Base-by-base conservation (phyloP, 108 stramenopile species). In the Thalassiosira profunda region DNA sequence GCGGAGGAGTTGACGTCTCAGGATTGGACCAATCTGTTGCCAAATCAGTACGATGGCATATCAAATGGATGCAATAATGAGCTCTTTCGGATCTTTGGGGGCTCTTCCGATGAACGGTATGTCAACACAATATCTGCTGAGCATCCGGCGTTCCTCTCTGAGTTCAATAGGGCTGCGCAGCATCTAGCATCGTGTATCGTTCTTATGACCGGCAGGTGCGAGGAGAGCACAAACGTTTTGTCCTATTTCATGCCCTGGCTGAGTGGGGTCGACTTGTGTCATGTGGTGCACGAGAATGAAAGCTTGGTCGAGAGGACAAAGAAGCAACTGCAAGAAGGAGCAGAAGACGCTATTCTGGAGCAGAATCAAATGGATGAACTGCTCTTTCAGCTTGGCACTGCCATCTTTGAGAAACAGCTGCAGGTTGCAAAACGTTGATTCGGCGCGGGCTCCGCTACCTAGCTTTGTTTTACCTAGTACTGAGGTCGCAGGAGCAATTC, bases 21-120 rank as follows among this genome's bases (percentile, higher is more conserved):
- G 1, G 68, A 69, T 47, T 69, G 68, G 68, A 24, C 20, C 2
- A 35, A 30, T 30, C 44, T 69, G 1, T 46, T 69, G 3, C 68
- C 68, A 5, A 23, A 58, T 15, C 14, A 57, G 0, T 58, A 58
- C 21, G 45, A 48, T 59, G 8, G 48, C 5, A 48, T 25, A 48
- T 47, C 41, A 18, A 35, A 46, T 40, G 68, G 68, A 5, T 69
- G 68, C 57, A 69, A 69, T 46, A 69, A 69, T 21, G 68, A 69
- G 25, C 34, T 58, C 0, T 57, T 58, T 17, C 21, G 68, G 0
- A 48, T 24, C 5, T 47, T 69, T 43, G 57, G 57, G 24, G 48
- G 30, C 20, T 37, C 44, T 10, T 14, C n/a, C 3, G 44, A 58
- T 10, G 68, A 59, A 33, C 58, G 14, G 3, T 33, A 33, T 4